Conservation (phyloP, 1,284 basidiomycete species). For the Gymnopus androsaceus region DNA sequence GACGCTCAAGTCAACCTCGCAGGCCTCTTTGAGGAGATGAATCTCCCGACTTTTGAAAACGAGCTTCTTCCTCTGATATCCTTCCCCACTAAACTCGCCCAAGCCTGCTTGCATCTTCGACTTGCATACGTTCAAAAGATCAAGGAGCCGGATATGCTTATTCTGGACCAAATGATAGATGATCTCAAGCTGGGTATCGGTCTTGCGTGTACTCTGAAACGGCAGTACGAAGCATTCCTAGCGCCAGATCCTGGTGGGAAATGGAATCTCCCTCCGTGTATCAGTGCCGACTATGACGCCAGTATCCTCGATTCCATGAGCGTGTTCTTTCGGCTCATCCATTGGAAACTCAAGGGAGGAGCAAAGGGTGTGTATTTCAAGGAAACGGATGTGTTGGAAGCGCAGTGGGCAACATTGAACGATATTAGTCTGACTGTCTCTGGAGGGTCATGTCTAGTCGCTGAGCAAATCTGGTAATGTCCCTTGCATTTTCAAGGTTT, state of each 20-base stretch:
- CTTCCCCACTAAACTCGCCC: conserved; percentile 93
- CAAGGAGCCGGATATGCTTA: conserved; percentile 84
- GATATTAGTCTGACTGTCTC: conserved; percentile 89
- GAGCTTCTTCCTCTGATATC: conserved; percentile 93
- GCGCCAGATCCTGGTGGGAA: conserved; percentile 83
- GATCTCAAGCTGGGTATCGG: conserved; percentile 92
- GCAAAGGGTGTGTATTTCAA: conserved; percentile 93
- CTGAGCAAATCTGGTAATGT: conserved; percentile 88
- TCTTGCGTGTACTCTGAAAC: conserved; percentile 91
- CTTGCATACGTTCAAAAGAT: conserved; percentile 91
- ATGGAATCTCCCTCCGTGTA: conserved; percentile 89
- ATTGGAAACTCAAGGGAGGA: conserved; percentile 95
- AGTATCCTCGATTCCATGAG: conserved; percentile 88
- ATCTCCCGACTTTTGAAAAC: conserved; percentile 89
- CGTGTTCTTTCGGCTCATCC: conserved; percentile 92
- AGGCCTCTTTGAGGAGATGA: conserved; percentile 76
- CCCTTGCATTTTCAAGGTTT: conserved; percentile 8
- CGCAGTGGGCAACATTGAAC: conserved; percentile 95
- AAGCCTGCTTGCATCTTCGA: conserved; percentile 87
- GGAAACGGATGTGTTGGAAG: conserved; percentile 96
- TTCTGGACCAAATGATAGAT: conserved; percentile 95
- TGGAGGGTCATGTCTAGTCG: conserved; percentile 90
- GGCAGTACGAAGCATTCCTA: conserved; percentile 90
- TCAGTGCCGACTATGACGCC: conserved; percentile 87
- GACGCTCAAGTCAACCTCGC: conserved; percentile 85